Evolutionary conservation across 2,329 filamentous ascomycete genomes (phyloP).

Genomic region (Chrysoporthe cubensis): DNA sequence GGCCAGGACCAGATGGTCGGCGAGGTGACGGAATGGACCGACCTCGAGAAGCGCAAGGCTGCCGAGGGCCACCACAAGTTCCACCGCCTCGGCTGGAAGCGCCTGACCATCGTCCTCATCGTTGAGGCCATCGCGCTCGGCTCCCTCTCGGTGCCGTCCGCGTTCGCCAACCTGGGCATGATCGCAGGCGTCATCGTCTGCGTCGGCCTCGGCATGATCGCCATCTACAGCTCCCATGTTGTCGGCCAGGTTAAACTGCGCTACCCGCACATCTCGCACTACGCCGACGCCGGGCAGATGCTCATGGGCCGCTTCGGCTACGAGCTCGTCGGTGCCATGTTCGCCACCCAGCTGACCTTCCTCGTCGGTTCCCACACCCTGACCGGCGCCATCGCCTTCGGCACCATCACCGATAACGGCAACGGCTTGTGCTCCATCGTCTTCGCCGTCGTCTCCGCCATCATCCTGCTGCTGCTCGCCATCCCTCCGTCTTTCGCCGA

Average conservation of each 20-base stretch:
- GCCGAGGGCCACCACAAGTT: slow-evolving; percentile 53
- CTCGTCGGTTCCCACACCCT: slow-evolving; percentile 73
- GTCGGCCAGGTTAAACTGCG: slow-evolving; percentile 52
- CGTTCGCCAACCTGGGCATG: slow-evolving; percentile 60
- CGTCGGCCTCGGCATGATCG: slow-evolving; percentile 42
- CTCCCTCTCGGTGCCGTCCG: slow-evolving; percentile 53
- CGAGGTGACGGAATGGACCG: slow-evolving; percentile 33
- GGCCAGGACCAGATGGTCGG: slow-evolving; percentile 24
- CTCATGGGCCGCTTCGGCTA: slow-evolving; percentile 64
- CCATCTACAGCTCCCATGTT: slow-evolving; percentile 47
- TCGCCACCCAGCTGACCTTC: slow-evolving; percentile 68
- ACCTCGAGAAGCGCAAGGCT: slow-evolving; percentile 52
- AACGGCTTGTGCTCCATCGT: slow-evolving; percentile 45
- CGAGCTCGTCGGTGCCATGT: slow-evolving; percentile 64
- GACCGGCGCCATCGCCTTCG: slow-evolving; percentile 71
- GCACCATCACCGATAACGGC: slow-evolving; percentile 62
- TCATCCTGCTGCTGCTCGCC: slow-evolving; percentile 50
- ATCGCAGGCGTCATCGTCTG: slow-evolving; percentile 44
- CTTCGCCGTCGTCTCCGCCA: slow-evolving; percentile 50
- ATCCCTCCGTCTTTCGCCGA: slow-evolving; percentile 54
- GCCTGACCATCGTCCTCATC: slow-evolving; percentile 58
- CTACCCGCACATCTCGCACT: slow-evolving; percentile 63
- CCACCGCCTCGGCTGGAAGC: slow-evolving; percentile 60
- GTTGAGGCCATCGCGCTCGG: slow-evolving; percentile 62
- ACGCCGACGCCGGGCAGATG: slow-evolving; percentile 69